A percentile compares a stretch with the other conserved stretches of the same genome.
Conservation (phyloP, 2,329 filamentous ascomycete species). For the Aspergillus udagawae region DNA sequence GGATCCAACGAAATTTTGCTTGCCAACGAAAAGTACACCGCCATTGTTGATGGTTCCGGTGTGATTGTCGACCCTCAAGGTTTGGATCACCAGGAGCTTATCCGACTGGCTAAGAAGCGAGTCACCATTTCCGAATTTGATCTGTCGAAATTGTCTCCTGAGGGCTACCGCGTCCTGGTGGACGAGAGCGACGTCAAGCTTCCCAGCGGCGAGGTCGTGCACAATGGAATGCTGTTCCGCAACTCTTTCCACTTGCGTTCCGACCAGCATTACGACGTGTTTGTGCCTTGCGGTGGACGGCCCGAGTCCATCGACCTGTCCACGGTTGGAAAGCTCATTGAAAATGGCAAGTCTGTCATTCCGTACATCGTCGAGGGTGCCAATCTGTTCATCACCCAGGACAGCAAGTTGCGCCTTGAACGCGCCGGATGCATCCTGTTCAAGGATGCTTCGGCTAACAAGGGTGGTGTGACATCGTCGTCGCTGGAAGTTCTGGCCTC, state of each 20-base stretch:
- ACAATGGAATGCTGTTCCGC: conserved; percentile 92
- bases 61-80: conserved; percentile 92
- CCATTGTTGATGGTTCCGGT: conserved; percentile 93
- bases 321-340: conserved; percentile 81
- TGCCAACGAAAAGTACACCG: conserved; percentile 90
- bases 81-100: conserved; percentile 75
- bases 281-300: conserved; percentile 93
- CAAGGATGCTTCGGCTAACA: conserved; percentile 98
- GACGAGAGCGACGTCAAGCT: conserved; percentile 88
- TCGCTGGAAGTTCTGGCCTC: conserved; percentile 94
- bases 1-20: conserved; percentile 97
- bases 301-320: conserved; percentile 95
- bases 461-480: conserved; percentile 95
- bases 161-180: conserved; percentile 87
- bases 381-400: conserved; percentile 98
- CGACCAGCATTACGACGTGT: conserved; percentile 72
- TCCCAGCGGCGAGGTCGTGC: conserved; percentile 77
- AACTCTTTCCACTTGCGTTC: conserved; percentile 94
- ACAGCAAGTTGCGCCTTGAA: conserved; percentile 92
- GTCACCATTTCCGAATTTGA: conserved; percentile 90
- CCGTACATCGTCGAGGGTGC: conserved; percentile 97
- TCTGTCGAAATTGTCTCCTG: conserved; percentile 72
- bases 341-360: conserved; percentile 78
- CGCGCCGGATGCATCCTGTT: conserved; percentile 91
- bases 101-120: conserved; percentile 78